phyloP scores from a whole-genome alignment of 495 filamentous ascomycete species.

The Tuber aestivum region DNA sequence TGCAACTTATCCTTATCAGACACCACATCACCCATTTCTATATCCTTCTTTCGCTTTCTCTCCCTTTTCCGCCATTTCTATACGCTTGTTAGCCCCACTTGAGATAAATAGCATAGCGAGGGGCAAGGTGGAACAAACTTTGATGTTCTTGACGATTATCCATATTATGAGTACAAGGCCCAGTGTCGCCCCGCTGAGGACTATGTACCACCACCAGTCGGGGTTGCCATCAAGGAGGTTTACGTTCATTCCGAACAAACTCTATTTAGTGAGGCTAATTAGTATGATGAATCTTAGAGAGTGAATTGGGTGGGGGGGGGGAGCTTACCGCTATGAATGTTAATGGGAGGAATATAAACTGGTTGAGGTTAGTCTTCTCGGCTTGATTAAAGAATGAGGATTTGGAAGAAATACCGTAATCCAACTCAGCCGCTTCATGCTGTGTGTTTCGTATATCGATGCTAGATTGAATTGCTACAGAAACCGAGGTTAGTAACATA shows the following conservation, averaged over 20 bases:
- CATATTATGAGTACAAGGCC: constrained; percentile 37
- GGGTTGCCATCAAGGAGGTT: constrained; percentile 38
- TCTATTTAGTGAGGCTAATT: constrained; percentile 22
- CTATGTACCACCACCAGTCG: constrained; percentile 43
- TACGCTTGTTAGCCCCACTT: background rate
- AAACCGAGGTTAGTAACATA: background rate
- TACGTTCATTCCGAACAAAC: constrained; percentile 45
- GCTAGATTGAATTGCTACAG: constrained; percentile 42
- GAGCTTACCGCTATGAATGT: constrained; percentile 42
- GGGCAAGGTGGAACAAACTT: constrained; percentile 10
- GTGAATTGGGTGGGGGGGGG: background rate
- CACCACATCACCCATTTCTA: background rate
- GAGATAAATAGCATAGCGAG: background rate
- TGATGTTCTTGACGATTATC: constrained; percentile 41
- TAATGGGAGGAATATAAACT: constrained; percentile 45
- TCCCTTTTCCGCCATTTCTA: background rate
- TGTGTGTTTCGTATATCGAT: constrained; percentile 42
- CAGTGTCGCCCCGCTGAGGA: constrained; percentile 33
- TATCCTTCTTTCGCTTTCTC: background rate
- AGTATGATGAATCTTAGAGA: background rate
- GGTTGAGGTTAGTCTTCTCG: background rate
- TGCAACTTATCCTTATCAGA: background rate
- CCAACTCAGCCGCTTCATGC: constrained; percentile 45
- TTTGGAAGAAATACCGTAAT: constrained; percentile 38
- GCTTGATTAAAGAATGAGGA: background rate